Conservation (phyloP, 2,329 filamentous ascomycete species). For the Fusarium compactum region DNA sequence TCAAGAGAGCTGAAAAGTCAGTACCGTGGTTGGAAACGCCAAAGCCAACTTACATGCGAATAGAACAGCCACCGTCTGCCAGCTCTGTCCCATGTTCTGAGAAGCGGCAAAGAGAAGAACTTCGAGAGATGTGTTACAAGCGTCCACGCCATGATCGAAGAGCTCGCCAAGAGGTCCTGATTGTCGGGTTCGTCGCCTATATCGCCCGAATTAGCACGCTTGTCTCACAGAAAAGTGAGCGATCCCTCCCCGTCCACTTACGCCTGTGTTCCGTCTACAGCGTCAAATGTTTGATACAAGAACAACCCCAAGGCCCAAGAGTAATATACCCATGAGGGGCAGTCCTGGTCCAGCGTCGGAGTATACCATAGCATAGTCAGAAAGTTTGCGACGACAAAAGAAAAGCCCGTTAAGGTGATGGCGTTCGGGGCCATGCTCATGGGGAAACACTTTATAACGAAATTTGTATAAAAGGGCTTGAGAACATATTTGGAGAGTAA, state of each 20-base stretch:
- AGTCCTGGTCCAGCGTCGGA: slow-evolving; percentile 92
- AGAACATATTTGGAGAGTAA: slow-evolving; percentile 91
- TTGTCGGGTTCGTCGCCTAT: slow-evolving; percentile 87
- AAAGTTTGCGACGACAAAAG: slow-evolving; percentile 90
- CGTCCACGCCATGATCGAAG: slow-evolving; percentile 98
- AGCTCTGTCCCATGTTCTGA: slow-evolving; percentile 93
- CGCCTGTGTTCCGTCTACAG: slow-evolving; percentile 94
- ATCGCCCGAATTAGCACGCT: slow-evolving; percentile 18
- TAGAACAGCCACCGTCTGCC: slow-evolving; percentile 85
- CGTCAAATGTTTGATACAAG: slow-evolving; percentile 98
- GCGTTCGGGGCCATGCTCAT: slow-evolving; percentile 91
- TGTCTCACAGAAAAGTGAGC: not conserved
- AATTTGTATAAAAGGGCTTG: slow-evolving; percentile 96
- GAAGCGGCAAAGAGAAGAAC: slow-evolving; percentile 91
- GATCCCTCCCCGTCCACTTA: slow-evolving; percentile 60
- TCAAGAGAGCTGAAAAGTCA: slow-evolving; percentile 75
- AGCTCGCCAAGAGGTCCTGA: slow-evolving; percentile 95
- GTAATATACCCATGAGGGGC: slow-evolving; percentile 94
- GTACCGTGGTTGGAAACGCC: not conserved
- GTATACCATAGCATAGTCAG: slow-evolving; percentile 95
- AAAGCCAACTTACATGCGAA: slow-evolving; percentile 76
- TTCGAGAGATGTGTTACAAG: slow-evolving; percentile 94
- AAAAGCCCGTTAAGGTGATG: slow-evolving; percentile 92
- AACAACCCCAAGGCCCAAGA: slow-evolving; percentile 92
- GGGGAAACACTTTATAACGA: slow-evolving; percentile 94